These are phyloP conservation scores for Lunularia cruciata DNA, from an alignment of 225 moss, liverwort and hornwort species.

Conservation along the genomic window DNA sequence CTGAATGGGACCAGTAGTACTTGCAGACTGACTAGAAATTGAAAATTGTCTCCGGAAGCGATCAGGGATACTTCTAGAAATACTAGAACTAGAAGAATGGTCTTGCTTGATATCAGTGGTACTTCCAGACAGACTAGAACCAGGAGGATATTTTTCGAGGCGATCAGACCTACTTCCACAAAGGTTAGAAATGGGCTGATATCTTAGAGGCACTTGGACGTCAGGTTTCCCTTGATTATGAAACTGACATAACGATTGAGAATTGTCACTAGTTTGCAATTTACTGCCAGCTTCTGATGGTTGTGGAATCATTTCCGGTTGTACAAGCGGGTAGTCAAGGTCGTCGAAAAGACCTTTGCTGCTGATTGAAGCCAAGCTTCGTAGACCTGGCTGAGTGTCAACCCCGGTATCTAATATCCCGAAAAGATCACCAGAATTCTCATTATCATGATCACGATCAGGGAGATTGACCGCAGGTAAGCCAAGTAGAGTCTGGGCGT, in stretches of 20 bases:
- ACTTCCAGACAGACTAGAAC: conserved; percentile 1
- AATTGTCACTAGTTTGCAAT: not conserved
- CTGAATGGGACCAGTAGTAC: not conserved
- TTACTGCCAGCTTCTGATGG: conserved; percentile 18
- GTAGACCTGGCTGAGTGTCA: conserved; percentile 34
- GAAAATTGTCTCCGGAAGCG: not conserved
- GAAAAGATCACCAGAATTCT: conserved; percentile 38
- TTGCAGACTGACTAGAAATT: conserved; percentile 2
- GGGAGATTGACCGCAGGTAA: too few relatives aligned
- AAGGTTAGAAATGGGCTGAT: not conserved
- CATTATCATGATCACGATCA: conserved; percentile 57
- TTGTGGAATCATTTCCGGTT: conserved; percentile 16
- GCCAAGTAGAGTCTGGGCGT: too few relatives aligned
- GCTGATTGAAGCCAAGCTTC: conserved; percentile 41
- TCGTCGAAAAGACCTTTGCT: conserved; percentile 64
- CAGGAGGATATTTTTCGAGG: not conserved
- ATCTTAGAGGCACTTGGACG: not conserved
- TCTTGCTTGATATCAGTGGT: not conserved
- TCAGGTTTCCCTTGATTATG: not conserved
- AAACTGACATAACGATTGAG: not conserved
- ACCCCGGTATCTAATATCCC: conserved; percentile 37
- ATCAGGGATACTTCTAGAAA: not conserved
- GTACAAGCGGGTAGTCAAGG: conserved; percentile 36
- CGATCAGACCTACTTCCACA: conserved; percentile 1
- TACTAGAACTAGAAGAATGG: not conserved